phyloP scores from a whole-genome alignment of 2,329 filamentous ascomycete species.

The Acrodontium crateriforme region DNA sequence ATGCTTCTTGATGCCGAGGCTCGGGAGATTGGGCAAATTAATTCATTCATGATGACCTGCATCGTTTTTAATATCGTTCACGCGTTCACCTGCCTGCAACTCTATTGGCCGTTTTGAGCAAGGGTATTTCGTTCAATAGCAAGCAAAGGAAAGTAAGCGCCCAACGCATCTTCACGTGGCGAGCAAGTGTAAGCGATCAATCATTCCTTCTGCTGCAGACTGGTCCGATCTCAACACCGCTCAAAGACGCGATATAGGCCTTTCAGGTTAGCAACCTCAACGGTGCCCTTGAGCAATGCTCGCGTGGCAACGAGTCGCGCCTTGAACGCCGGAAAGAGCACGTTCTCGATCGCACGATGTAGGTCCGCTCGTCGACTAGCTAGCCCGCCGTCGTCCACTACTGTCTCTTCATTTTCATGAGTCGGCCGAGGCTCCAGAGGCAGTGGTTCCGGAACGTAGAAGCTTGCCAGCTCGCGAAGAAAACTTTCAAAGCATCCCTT shows the following conservation, averaged over 20 bases:
- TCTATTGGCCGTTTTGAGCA: no score
- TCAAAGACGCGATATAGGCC: constrained; percentile 92
- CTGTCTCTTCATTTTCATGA: constrained; percentile 6
- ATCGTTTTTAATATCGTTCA: no score
- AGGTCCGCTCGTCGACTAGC: constrained; percentile 36
- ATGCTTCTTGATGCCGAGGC: no score
- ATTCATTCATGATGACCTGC: no score
- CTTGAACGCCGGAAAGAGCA: constrained; percentile 83
- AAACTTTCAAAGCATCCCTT: constrained; percentile 76
- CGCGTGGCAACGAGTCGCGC: constrained; percentile 70
- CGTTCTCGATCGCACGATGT: constrained; percentile 63
- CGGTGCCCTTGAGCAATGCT: constrained; percentile 57
- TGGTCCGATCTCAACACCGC: constrained; percentile 50
- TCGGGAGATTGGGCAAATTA: no score
- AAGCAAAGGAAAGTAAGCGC: no score
- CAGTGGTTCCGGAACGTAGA: constrained; percentile 79
- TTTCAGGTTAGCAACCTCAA: constrained; percentile 86
- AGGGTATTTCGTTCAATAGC: no score
- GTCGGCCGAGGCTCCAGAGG: constrained; percentile 42
- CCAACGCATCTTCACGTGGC: no score
- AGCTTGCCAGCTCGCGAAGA: constrained; percentile 71
- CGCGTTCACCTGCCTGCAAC: no score
- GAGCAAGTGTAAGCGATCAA: constrained; percentile 5
- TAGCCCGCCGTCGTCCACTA: constrained; percentile 36
- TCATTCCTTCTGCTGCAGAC: constrained; percentile 1